Base-by-base conservation (phyloP, 805 yeast species). In the Lipomyces kockii region DNA sequence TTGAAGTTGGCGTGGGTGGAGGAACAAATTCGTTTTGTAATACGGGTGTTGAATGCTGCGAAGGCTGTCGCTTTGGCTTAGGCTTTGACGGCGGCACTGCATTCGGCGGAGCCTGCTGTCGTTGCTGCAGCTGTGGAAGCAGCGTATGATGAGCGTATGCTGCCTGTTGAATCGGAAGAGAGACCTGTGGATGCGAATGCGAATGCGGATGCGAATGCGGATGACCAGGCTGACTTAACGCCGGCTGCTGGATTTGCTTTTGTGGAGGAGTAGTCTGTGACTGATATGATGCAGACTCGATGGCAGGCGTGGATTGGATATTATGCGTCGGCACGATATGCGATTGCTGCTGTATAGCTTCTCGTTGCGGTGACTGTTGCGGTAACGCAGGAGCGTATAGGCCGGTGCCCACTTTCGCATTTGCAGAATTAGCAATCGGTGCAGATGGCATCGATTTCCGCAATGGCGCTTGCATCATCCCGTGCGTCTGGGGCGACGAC, bases 181-280 rank as follows among this genome's bases (percentile, higher is more conserved):
- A 67, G 17, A 60, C 58, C 25, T 66, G 67, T 22, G 61, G 60
- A 39, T 65, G 72, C 39, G 64, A 63, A 29, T 11, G 51, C 51
- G 56, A 57, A 14, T 20, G 60, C n/a, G 61, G 60, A 39, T 65
- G 72, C 39, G 64, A 63, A 29, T 11, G 51, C 51, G 56, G 61
- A 14, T 20, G 60, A 2, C 39, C 34, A 11, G 27, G 57, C 56
- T 14, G 17, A 32, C n/a, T 14, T 14, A 37, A 14, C 22, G 6
- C 20, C 8, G n/a, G 68, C 57, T 39, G 62, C 55, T 39, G 67
- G 17, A 14, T 8, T 53, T 59, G 63, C 53, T 29, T 58, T 34
- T 35, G 53, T 39, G 37, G 29, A 46, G 59, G 20, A 34, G 29
- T 34, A 4, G 51, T 52, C 17, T 29, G 34, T n/a, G 66, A 39